phyloP scores from a whole-genome alignment of 2,329 filamentous ascomycete genomes.

The Sarocladiaceae sp. region DNA sequence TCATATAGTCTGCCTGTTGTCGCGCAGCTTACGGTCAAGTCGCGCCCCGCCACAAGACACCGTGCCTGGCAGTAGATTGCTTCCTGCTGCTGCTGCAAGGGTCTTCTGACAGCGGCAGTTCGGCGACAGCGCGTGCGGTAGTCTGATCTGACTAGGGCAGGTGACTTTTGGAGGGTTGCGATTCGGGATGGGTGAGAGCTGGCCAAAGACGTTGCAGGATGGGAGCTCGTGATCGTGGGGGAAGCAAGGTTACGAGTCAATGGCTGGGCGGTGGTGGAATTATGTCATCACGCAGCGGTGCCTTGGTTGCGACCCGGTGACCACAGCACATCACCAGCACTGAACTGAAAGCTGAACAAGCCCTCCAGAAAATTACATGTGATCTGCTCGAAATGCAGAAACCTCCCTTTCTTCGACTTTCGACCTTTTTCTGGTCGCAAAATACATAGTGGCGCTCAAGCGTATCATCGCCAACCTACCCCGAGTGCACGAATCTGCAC shows the following conservation, averaged over 20 bases:
- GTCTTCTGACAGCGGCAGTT: slow-evolving; percentile 7
- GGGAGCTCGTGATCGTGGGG: slow-evolving; percentile 12
- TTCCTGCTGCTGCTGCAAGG: not conserved
- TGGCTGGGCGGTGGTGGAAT: not conserved
- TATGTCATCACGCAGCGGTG: slow-evolving; percentile 8
- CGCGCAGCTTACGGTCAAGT: too few species aligned
- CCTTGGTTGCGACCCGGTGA: not conserved
- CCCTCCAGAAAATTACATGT: not conserved
- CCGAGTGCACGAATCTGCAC: too few species aligned
- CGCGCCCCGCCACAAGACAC: not conserved
- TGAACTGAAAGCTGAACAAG: not conserved
- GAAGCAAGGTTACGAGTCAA: slow-evolving; percentile 4
- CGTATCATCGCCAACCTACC: too few species aligned
- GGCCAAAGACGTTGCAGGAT: slow-evolving; percentile 10
- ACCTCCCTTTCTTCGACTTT: too few species aligned
- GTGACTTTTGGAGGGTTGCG: not conserved
- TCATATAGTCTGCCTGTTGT: too few species aligned
- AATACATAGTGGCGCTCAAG: too few species aligned
- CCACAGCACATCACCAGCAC: not conserved
- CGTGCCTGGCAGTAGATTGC: not conserved
- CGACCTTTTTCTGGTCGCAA: too few species aligned
- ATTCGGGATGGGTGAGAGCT: not conserved
- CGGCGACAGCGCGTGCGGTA: slow-evolving; percentile 1
- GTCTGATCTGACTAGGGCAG: not conserved
- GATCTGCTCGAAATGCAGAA: too few species aligned